These are phyloP conservation scores for Tardiomyces digboiensis DNA, from an alignment of 1,139 yeast species.

Conservation along the genomic window DNA sequence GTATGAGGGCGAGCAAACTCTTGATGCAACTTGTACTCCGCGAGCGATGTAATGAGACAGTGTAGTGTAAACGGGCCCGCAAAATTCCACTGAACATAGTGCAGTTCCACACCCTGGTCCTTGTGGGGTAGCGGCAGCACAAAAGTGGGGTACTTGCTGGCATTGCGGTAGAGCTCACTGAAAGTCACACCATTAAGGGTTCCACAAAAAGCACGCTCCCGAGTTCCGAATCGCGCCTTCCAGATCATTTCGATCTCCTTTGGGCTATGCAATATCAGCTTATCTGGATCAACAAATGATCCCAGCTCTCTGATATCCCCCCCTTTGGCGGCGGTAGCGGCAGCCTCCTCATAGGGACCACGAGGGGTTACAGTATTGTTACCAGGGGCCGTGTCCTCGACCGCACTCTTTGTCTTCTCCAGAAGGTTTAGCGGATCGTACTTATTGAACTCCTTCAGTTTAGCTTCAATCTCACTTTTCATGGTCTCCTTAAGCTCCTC, in stretches of 20 bases:
- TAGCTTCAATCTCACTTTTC: slow-evolving; percentile 49
- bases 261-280: slow-evolving; percentile 39
- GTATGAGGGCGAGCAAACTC: slow-evolving; percentile 97
- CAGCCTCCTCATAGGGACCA: slow-evolving; percentile 2
- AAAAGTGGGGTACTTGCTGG: slow-evolving; percentile 61
- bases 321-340: slow-evolving; percentile 2
- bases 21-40: slow-evolving; percentile 84
- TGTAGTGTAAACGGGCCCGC: slow-evolving; percentile 81
- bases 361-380: slow-evolving; percentile 10
- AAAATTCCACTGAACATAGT: slow-evolving; percentile 90
- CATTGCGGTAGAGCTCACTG: slow-evolving; percentile 51
- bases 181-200: slow-evolving; percentile 47
- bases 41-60: slow-evolving; percentile 84
- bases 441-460: slow-evolving; percentile 45
- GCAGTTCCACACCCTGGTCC: slow-evolving; percentile 62
- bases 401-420: slow-evolving; percentile 32
- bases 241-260: slow-evolving; percentile 76
- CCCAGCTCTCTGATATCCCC: slow-evolving; percentile 52
- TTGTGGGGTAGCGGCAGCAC: slow-evolving; percentile 35
- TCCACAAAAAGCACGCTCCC: slow-evolving; percentile 58
- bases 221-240: slow-evolving; percentile 73
- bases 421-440: slow-evolving; percentile 65
- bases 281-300: slow-evolving; percentile 62
- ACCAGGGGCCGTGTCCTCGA: slow-evolving; percentile 19
- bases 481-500: slow-evolving; percentile 56